phyloP scores from a whole-genome alignment of 2,329 filamentous ascomycete genomes.

The Elsinoe fawcettii region DNA sequence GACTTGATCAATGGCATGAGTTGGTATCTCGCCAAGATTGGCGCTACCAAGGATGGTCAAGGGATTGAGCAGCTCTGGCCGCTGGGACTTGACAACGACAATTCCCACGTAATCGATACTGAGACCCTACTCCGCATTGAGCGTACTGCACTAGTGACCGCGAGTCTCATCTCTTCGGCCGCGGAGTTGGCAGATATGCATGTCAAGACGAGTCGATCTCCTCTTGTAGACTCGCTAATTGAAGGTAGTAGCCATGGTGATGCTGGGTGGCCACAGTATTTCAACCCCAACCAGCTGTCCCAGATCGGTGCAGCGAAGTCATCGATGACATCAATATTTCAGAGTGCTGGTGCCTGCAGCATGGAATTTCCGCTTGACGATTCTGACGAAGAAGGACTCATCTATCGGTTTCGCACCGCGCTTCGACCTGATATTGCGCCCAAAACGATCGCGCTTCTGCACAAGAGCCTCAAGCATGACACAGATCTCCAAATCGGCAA shows the following conservation, averaged over 20 bases:
- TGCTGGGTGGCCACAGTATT: background rate
- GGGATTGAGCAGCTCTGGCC: background rate
- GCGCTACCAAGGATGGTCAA: background rate
- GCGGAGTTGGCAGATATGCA: background rate
- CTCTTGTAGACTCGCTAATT: background rate
- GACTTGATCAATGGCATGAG: background rate
- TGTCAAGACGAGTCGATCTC: background rate
- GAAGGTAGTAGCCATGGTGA: background rate
- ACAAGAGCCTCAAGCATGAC: background rate
- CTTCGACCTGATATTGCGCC: background rate
- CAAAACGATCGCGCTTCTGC: constrained; percentile 1
- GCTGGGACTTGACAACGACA: background rate
- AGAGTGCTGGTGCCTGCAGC: background rate
- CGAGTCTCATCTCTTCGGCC: background rate
- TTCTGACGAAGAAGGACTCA: background rate
- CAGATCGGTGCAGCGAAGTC: background rate
- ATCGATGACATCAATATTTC: background rate
- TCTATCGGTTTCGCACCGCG: background rate
- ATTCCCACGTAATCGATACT: background rate
- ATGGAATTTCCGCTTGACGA: constrained; percentile 1
- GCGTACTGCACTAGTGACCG: background rate
- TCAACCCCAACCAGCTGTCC: background rate
- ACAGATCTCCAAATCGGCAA: background rate
- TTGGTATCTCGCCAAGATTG: constrained; percentile 5
- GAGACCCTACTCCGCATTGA: background rate